A percentile compares a stretch with the other conserved stretches of the same genome.
phyloP scores from a whole-genome alignment of 176 grass and related monocot species.

The Chloris gayana region DNA sequence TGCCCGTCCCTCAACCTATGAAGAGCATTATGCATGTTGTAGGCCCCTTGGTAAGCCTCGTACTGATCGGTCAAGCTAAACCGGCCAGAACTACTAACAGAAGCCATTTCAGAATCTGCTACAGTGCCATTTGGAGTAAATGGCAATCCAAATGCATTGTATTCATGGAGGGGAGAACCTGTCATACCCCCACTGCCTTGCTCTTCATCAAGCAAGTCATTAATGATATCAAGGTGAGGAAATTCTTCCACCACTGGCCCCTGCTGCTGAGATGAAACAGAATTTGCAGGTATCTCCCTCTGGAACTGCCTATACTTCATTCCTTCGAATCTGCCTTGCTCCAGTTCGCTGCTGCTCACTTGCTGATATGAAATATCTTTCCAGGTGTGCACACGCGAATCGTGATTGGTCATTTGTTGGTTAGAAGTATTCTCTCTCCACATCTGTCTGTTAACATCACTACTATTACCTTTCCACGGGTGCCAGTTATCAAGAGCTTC shows the following conservation, averaged over 20 bases:
- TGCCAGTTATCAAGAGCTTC: slow-evolving; percentile 54
- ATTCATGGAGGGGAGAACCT: slow-evolving; percentile 45
- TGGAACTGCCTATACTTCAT: slow-evolving; percentile 34
- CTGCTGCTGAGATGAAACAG: slow-evolving; percentile 45
- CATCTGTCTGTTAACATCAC: slow-evolving; percentile 47
- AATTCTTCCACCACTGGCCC: slow-evolving; percentile 73
- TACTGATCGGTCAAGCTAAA: slow-evolving; percentile 50
- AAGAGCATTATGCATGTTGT: slow-evolving; percentile 48
- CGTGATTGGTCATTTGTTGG: slow-evolving; percentile 43
- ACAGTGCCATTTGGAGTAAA: slow-evolving; percentile 52
- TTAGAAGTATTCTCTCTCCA: slow-evolving; percentile 45
- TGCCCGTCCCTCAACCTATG: slow-evolving; percentile 53
- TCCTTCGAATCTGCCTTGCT: slow-evolving; percentile 36
- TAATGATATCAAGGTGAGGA: slow-evolving; percentile 93
- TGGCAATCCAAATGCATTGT: slow-evolving; percentile 46
- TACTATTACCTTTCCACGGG: slow-evolving; percentile 48
- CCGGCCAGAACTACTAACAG: slow-evolving; percentile 45
- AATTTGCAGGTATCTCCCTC: slow-evolving; percentile 46
- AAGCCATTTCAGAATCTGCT: slow-evolving; percentile 36
- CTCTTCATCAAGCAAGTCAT: slow-evolving; percentile 92
- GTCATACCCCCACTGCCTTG: slow-evolving; percentile 47
- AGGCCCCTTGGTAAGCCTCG: slow-evolving; percentile 32
- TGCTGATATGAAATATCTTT: slow-evolving; percentile 43
- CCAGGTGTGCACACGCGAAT: neutral
- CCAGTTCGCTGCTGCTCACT: slow-evolving; percentile 38